Evolutionary conservation across 176 grass and related monocot species (phyloP).

Genomic region (Themeda triandra): DNA sequence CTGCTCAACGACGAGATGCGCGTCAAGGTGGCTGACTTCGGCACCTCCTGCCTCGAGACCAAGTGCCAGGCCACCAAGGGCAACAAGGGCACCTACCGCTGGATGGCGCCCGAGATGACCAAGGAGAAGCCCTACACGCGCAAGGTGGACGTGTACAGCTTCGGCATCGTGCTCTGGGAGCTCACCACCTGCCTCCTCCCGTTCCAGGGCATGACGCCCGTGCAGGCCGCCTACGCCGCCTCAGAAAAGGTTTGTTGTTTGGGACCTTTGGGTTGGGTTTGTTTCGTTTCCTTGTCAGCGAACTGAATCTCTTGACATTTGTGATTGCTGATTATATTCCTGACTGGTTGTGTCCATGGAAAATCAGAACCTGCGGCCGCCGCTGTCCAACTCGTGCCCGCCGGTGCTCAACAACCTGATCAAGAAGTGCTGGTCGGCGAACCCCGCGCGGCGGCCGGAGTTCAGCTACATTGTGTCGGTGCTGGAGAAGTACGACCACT

Average conservation of each 20-base stretch:
- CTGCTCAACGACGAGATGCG: slow-evolving; percentile 97
- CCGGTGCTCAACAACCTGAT: slow-evolving; percentile 87
- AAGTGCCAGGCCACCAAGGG: slow-evolving; percentile 72
- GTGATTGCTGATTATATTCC: too few relatives aligned
- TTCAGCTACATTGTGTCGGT: slow-evolving; percentile 93
- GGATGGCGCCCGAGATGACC: slow-evolving; percentile 99
- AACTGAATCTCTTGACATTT: too few relatives aligned
- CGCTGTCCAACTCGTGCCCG: slow-evolving; percentile 68
- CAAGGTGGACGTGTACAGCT: slow-evolving; percentile 99
- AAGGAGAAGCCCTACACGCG: slow-evolving; percentile 95
- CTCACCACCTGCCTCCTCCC: slow-evolving; percentile 94
- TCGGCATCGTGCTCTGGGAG: slow-evolving; percentile 98
- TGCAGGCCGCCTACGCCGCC: slow-evolving; percentile 94
- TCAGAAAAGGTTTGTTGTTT: slow-evolving; percentile 58
- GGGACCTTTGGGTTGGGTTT: background rate
- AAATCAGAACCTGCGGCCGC: slow-evolving; percentile 74
- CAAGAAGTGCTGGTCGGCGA: slow-evolving; percentile 82
- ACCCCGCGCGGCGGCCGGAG: slow-evolving; percentile 79
- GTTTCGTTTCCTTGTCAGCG: background rate
- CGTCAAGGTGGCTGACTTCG: slow-evolving; percentile 96
- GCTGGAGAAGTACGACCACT: slow-evolving; percentile 92
- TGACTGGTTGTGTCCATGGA: background rate
- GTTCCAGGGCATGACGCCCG: slow-evolving; percentile 95
- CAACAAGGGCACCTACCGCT: slow-evolving; percentile 95
- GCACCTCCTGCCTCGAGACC: slow-evolving; percentile 89